A percentile compares a stretch with the other conserved stretches of the same genome.
phyloP scores from a whole-genome alignment of 2,329 filamentous ascomycete genomes.

The Calonectria henricotiae region DNA sequence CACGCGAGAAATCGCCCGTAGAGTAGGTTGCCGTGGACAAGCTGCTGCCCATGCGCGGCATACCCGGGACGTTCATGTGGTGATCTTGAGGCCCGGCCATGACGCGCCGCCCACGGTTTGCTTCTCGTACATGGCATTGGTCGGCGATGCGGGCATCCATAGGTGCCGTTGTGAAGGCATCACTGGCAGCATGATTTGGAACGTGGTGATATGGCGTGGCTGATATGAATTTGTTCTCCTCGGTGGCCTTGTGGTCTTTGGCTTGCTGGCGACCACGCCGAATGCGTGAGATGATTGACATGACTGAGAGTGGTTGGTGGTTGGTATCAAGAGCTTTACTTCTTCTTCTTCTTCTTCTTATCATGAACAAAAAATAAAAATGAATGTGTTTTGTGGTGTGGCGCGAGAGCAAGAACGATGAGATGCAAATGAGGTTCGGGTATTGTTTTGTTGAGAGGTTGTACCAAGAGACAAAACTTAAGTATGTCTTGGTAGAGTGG shows the following conservation, averaged over 20 bases:
- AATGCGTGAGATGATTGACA: constrained; percentile 74
- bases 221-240: constrained; percentile 64
- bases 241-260: constrained; percentile 69
- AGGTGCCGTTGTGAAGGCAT: constrained; percentile 72
- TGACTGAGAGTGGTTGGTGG: constrained; percentile 50
- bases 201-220: constrained; percentile 71
- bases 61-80: constrained; percentile 59
- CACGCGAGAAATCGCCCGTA: constrained; percentile 54
- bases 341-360: too few relatives aligned
- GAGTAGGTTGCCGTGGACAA: constrained; percentile 67
- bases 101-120: constrained; percentile 68
- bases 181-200: constrained; percentile 74
- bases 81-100: constrained; percentile 57
- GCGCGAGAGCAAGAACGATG: background rate
- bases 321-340: constrained; percentile 24
- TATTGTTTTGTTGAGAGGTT: constrained; percentile 3
- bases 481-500: constrained; percentile 10
- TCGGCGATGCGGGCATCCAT: constrained; percentile 67
- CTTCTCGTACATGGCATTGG: constrained; percentile 65
- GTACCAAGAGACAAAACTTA: background rate
- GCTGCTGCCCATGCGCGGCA: constrained; percentile 66
- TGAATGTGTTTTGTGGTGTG: background rate
- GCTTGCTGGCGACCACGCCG: constrained; percentile 69
- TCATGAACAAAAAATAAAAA: background rate
- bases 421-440: constrained; percentile 1